These are phyloP conservation scores for Chalciporus chontae DNA, from an alignment of 768 basidiomycete genomes.

Conservation along the genomic window DNA sequence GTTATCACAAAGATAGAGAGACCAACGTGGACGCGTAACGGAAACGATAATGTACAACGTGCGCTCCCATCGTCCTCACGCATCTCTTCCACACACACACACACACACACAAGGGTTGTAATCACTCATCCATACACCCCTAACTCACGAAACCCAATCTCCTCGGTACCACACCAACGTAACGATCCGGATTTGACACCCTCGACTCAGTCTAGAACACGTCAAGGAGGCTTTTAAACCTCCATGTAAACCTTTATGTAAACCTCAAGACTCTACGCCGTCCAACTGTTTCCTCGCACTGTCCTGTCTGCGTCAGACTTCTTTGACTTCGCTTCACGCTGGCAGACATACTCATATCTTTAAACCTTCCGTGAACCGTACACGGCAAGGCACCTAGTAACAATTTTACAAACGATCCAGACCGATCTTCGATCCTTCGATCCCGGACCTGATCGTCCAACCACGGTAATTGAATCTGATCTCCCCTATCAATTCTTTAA, in stretches of 20 bases:
- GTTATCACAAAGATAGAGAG: too few relatives aligned
- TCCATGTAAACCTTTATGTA: background rate
- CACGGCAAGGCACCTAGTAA: constrained; percentile 7
- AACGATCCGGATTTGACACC: background rate
- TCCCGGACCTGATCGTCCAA: constrained; percentile 26
- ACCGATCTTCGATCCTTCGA: constrained; percentile 29
- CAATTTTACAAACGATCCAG: constrained; percentile 7
- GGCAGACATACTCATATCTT: constrained; percentile 10
- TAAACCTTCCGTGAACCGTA: constrained; percentile 20
- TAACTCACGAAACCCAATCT: constrained; percentile 5
- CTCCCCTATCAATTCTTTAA: constrained; percentile 21
- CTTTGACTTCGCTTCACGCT: background rate
- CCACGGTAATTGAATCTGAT: background rate
- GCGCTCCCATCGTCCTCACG: too few relatives aligned
- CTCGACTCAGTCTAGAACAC: background rate
- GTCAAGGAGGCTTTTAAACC: constrained; percentile 15
- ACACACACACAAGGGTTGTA: background rate
- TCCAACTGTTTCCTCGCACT: background rate
- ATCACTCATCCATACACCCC: background rate
- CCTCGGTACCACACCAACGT: constrained; percentile 5
- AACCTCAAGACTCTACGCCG: background rate
- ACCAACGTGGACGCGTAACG: too few relatives aligned
- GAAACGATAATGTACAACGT: too few relatives aligned
- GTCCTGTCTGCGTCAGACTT: background rate
- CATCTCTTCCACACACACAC: background rate